Percentiles rank a stretch among this genome's conserved stretches.
Conservation (phyloP, 768 basidiomycete species). For the Suillus placidus region DNA sequence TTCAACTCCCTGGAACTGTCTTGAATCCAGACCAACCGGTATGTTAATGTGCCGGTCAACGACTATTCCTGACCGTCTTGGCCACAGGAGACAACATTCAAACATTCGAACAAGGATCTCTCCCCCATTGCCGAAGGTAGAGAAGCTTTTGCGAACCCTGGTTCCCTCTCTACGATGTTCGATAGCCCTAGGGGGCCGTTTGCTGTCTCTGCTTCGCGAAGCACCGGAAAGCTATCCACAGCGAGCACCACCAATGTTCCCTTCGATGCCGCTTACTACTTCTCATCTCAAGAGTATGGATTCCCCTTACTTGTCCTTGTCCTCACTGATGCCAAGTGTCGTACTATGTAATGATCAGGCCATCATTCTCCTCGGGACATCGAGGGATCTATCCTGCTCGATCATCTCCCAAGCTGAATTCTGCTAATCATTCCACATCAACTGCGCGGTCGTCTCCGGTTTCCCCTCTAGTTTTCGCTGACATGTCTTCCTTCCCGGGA, state of each 20-base stretch:
- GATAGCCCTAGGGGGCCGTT: conserved; percentile 26
- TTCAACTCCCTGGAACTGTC: background rate
- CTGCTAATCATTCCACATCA: conserved; percentile 15
- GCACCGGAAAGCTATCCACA: conserved; percentile 13
- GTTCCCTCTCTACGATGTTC: conserved; percentile 26
- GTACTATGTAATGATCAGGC: conserved; percentile 13
- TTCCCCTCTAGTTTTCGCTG: conserved; percentile 8
- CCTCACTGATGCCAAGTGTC: conserved; percentile 5
- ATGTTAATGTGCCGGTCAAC: conserved; percentile 12
- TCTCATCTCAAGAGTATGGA: conserved; percentile 15
- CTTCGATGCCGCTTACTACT: conserved; percentile 6
- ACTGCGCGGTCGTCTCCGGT: conserved; percentile 10
- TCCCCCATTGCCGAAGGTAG: conserved; percentile 11
- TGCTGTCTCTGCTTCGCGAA: conserved; percentile 11
- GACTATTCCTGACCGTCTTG: background rate
- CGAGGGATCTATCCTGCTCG: conserved; percentile 22
- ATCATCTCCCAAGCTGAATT: conserved; percentile 9
- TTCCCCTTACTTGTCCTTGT: conserved; percentile 19
- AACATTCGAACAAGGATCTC: conserved; percentile 4
- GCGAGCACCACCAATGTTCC: conserved; percentile 13
- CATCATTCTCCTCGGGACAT: conserved; percentile 12
- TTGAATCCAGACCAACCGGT: conserved; percentile 3
- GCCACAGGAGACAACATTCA: conserved; percentile 1
- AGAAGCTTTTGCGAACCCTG: conserved; percentile 5
- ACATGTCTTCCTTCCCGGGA: background rate